A percentile compares a stretch with the other conserved stretches of the same genome.
phyloP scores from a whole-genome alignment of 2,329 filamentous ascomycete genomes.

The Periconia sp. region DNA sequence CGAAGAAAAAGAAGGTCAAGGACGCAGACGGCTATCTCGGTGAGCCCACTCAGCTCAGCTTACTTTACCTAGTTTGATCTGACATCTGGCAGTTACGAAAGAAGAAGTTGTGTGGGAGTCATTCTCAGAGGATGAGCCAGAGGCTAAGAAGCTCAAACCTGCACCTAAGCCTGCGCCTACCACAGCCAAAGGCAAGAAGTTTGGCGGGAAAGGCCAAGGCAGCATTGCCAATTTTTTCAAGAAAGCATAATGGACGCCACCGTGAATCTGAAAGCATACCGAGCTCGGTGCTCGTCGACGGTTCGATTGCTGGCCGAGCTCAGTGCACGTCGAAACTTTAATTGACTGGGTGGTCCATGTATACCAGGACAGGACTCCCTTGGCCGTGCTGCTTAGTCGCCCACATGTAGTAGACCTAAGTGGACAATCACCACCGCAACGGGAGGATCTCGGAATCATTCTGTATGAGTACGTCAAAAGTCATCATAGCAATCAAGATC shows the following conservation, averaged over 20 bases:
- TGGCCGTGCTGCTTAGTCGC: too few relatives aligned
- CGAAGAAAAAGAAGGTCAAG: constrained; percentile 85
- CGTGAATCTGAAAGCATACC: too few relatives aligned
- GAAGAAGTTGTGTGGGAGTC: constrained; percentile 89
- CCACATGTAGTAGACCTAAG: too few relatives aligned
- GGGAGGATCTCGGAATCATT: too few relatives aligned
- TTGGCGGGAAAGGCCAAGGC: constrained; percentile 65
- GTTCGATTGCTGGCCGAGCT: too few relatives aligned
- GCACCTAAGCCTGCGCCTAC: constrained; percentile 38
- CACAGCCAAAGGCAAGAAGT: constrained; percentile 61
- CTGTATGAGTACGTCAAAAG: too few relatives aligned
- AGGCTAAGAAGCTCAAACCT: constrained; percentile 61
- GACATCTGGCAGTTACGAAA: constrained; percentile 71
- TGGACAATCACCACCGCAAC: too few relatives aligned
- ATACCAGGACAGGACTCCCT: too few relatives aligned
- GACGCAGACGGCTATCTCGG: constrained; percentile 91
- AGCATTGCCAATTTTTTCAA: constrained; percentile 93
- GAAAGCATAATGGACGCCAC: constrained; percentile 78
- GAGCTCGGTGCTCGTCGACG: too few relatives aligned
- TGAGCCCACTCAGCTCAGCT: constrained; percentile 52
- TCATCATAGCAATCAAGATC: too few relatives aligned
- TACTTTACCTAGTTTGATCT: constrained; percentile 9
- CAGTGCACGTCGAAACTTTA: too few relatives aligned
- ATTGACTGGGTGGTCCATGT: too few relatives aligned
- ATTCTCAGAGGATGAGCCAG: constrained; percentile 87